Base-by-base conservation (phyloP, 305 asterid species). In the Fraxinus sp. region DNA sequence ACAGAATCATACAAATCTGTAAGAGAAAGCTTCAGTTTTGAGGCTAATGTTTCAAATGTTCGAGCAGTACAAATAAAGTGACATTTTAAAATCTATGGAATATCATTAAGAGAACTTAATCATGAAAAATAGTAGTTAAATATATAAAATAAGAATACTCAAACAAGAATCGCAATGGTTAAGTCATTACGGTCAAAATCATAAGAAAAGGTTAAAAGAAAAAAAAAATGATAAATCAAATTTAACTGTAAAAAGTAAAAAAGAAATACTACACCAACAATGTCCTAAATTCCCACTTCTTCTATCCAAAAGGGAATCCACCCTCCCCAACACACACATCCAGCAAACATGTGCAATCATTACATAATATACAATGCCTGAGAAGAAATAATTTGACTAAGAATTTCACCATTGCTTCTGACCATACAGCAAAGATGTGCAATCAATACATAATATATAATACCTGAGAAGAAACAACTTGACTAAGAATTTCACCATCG, bases 401-500 rank as follows among this genome's bases (percentile, higher is more conserved):
- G 35, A 82, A 95, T 92, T 83, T 95, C 97, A 78, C 98, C 98
- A 82, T 89, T 85, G 88, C 97, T 44, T 44, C 1, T 4, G 52
- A 10, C 52, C 83, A 78, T 73, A 86, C 81, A 84, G 49, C 81
- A 81, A 79, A 76, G 74, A 13, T 44, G 6, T 73, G 68, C 30
- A 80, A 83, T 30, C 22, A 26, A 7, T 5, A 55, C 16, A 18
- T 68, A 78, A 75, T 62, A 64, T 72, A 76, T 80, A 84, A 62
- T 91, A 95, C 98, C 98, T 95, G 98, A 41, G 98, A 92, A 79
- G 93, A 93, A 82, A 93, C 94, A 79, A 94, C 95, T 87, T 95
- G 94, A 88, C 98, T 94, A 71, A 95, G 90, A 83, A 95, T 92
- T 83, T 95, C 97, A 79, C 98, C 98, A 82, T 49, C 5, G 59